These are phyloP conservation scores for Lizonia empirigonia DNA, from an alignment of 2,329 filamentous ascomycete genomes.

Conservation along the genomic window DNA sequence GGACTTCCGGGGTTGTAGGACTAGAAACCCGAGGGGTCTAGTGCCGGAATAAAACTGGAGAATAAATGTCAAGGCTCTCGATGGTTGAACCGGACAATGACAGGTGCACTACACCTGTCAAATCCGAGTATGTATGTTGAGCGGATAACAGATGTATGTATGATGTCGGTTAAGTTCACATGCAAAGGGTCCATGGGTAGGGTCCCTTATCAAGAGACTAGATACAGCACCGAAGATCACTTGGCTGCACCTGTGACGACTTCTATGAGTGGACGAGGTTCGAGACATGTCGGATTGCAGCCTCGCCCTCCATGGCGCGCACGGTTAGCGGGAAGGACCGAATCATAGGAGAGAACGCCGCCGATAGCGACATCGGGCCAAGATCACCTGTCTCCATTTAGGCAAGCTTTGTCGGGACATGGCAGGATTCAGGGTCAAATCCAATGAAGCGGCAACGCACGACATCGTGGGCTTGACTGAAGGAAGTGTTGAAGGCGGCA, in stretches of 20 bases:
- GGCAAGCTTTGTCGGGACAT: conserved; percentile 23
- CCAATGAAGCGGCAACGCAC: conserved; percentile 25
- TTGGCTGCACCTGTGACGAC: conserved; percentile 35
- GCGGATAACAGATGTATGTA: conserved; percentile 23
- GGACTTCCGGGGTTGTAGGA: conserved; percentile 23
- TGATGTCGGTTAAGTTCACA: conserved; percentile 37
- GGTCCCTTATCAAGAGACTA: conserved; percentile 11
- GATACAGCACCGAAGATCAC: conserved; percentile 25
- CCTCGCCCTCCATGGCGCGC: conserved; percentile 37
- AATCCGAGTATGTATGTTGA: conserved; percentile 17
- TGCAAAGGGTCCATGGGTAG: conserved; percentile 19
- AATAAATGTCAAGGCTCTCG: conserved; percentile 16
- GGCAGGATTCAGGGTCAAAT: conserved; percentile 23
- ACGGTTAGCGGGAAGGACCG: conserved; percentile 36
- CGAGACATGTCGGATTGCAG: conserved; percentile 35
- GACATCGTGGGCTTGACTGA: conserved; percentile 24
- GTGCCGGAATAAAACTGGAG: conserved; percentile 35
- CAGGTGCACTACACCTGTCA: conserved; percentile 31
- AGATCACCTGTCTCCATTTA: conserved; percentile 24
- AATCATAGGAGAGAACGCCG: conserved; percentile 36
- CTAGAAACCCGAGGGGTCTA: conserved; percentile 25
- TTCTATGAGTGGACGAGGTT: conserved; percentile 18
- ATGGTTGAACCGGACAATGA: conserved; percentile 23
- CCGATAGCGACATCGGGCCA: conserved; percentile 37
- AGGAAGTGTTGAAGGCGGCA: conserved; percentile 2